A percentile compares a stretch with the other conserved stretches of the same genome.
Evolutionary conservation across 768 basidiomycete species (phyloP).

Genomic region (Candolleomyces eurysporus): DNA sequence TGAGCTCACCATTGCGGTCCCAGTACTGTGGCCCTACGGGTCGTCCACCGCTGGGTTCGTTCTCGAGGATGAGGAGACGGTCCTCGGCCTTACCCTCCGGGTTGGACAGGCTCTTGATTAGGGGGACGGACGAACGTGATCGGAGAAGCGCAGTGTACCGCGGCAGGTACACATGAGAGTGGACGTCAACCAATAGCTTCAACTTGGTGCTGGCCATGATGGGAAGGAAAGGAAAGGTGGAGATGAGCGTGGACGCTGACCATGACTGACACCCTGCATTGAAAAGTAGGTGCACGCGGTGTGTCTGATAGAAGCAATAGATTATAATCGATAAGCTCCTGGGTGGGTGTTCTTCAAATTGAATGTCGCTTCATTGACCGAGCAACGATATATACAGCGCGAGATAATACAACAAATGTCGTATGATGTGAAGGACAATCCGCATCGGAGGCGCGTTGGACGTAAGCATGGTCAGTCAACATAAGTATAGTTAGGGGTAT

Average conservation of each 20-base stretch:
- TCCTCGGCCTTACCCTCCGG: conserved; percentile 45
- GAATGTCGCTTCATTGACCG: too few species aligned
- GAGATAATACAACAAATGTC: too few species aligned
- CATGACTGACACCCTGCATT: too few species aligned
- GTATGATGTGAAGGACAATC: too few species aligned
- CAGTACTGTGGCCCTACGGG: conserved; percentile 86
- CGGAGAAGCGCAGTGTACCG: conserved; percentile 72
- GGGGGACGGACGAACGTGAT: conserved; percentile 59
- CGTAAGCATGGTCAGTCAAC: too few species aligned
- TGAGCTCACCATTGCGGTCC: conserved; percentile 44
- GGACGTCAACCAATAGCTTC: conserved; percentile 68
- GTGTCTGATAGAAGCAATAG: too few species aligned
- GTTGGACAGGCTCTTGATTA: conserved; percentile 52
- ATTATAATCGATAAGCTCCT: too few species aligned
- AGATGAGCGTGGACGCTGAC: not conserved
- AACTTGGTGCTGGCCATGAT: not conserved
- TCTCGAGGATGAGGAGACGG: conserved; percentile 71
- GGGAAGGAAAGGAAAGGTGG: not conserved
- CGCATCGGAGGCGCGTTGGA: too few species aligned
- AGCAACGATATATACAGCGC: too few species aligned
- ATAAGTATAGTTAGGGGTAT: too few species aligned
- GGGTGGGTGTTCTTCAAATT: too few species aligned
- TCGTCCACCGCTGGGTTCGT: conserved; percentile 76
- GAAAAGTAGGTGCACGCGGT: too few species aligned
- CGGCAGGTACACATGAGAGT: conserved; percentile 85